phyloP scores from a whole-genome alignment of 1,284 basidiomycete genomes.

The Austroboletus novae-zelandiae region DNA sequence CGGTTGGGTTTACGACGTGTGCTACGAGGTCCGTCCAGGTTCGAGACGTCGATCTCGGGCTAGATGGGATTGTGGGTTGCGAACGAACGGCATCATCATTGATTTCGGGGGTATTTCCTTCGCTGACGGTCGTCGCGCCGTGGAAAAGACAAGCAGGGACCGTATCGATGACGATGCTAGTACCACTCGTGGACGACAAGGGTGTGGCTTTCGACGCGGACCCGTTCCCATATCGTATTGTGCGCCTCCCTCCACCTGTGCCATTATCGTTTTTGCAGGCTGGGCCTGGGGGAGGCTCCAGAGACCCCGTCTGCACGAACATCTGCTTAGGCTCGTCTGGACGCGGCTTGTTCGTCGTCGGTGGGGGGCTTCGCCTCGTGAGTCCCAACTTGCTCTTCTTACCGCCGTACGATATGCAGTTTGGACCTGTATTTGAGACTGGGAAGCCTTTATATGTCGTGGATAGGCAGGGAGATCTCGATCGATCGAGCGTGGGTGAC shows the following conservation, averaged over 20 bases:
- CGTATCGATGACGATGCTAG: conserved; percentile 25
- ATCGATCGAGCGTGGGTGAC: background rate
- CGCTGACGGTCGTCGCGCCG: conserved; percentile 27
- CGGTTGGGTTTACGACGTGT: conserved; percentile 29
- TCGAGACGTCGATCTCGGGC: too few relatives aligned
- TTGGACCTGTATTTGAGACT: conserved; percentile 27
- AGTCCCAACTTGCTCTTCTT: conserved; percentile 23
- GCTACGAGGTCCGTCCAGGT: conserved; percentile 4
- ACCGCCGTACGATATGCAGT: conserved; percentile 29
- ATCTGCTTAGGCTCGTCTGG: conserved; percentile 28
- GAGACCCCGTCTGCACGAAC: conserved; percentile 11
- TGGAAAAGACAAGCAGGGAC: conserved; percentile 6
- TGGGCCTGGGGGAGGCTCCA: background rate
- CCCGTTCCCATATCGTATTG: conserved; percentile 22
- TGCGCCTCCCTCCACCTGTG: conserved; percentile 4
- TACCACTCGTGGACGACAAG: conserved; percentile 15
- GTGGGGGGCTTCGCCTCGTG: conserved; percentile 22
- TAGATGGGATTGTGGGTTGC: too few relatives aligned
- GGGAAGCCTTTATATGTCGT: conserved; percentile 20
- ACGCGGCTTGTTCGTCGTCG: conserved; percentile 26
- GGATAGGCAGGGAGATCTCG: conserved; percentile 6
- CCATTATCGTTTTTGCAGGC: background rate
- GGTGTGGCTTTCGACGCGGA: background rate
- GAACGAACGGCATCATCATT: background rate
- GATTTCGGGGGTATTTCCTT: conserved; percentile 2